Evolutionary conservation across 495 filamentous ascomycete species (phyloP).

Genomic region (Aspergillus taichungensis): DNA sequence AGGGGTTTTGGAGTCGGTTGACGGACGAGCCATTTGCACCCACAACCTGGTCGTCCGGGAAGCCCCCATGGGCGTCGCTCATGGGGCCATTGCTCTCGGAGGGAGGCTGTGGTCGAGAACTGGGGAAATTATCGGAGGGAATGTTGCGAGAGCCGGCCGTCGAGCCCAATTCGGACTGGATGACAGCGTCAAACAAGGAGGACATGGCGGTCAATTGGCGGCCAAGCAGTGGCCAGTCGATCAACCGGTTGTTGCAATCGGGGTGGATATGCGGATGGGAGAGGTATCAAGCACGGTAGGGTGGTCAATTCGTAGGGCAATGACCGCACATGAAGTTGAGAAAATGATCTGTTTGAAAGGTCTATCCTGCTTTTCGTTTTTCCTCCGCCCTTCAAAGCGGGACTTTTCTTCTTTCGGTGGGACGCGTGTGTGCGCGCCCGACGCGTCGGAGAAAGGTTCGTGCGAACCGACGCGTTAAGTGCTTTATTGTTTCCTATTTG

Average conservation of each 20-base stretch:
- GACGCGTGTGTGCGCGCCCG: conserved; percentile 24
- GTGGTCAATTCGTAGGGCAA: too few relatives aligned
- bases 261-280: not conserved
- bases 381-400: too few relatives aligned
- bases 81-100: conserved; percentile 48
- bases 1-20: conserved; percentile 49
- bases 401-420: conserved; percentile 6
- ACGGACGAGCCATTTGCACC: conserved; percentile 45
- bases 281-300: not conserved
- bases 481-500: conserved; percentile 16
- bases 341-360: not conserved
- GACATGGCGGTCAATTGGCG: conserved; percentile 34
- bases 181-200: conserved; percentile 43
- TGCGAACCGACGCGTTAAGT: conserved; percentile 32
- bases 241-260: too few relatives aligned
- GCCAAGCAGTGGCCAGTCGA: conserved; percentile 15
- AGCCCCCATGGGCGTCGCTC: conserved; percentile 41
- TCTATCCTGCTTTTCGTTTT: too few relatives aligned
- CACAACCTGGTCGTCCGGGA: conserved; percentile 56
- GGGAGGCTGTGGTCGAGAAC: conserved; percentile 33
- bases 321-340: too few relatives aligned
- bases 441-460: conserved; percentile 20
- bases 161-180: conserved; percentile 42
- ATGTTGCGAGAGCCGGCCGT: conserved; percentile 26
- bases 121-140: conserved; percentile 34